Evolutionary conservation across 2,329 filamentous ascomycete species (phyloP), one percentile per base, ranked within the genome.

Genomic region (Anisogramma anomala): DNA sequence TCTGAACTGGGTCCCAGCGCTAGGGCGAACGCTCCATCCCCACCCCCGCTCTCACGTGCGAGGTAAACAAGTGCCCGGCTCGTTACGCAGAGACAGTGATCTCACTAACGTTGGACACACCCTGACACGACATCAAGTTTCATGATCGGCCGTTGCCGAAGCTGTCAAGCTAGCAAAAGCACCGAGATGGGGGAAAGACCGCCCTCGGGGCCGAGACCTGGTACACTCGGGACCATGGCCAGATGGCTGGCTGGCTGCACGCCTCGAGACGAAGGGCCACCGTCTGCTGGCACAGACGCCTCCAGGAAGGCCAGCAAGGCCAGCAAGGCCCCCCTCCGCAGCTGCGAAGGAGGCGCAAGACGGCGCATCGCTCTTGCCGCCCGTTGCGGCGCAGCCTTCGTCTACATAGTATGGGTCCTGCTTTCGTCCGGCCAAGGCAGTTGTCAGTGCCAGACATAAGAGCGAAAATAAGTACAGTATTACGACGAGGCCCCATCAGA

Each of bases 121-220:
- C 30, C 39, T 36, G 27, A 43, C 43, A 46, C 44, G 39, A 31
- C 44, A 43, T 37, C 41, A 36, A 44, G 45, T 47, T 47, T 47
- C 45, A 44, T 53, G 49, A 52, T 50, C 52, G 52, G 54, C 52
- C 47, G 49, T 52, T 50, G 49, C 54, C 52, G 50, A 52, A 48
- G 45, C 51, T 47, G 46, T 51, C 43, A 52, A 48, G 44, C 43
- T 48, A 50, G 48, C 53, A 55, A 41, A 44, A 41, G 26, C 41
- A 39, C 45, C 45, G 45, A 47, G 30, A 20, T 39, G 45, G 45
- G 19, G 37, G 18, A 38, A 38, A 17, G 18, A 36, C 30, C n/a
- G 19, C 22, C 25, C 34, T 43, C 40, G 43, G 53, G 53, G 50
- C 56, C 55, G 53, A 56, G 50, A 52, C 41, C 43, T 47, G 46